Evolutionary conservation across 768 basidiomycete species (phyloP), one percentile per base, ranked within the genome.

Genomic region (Paxillus rubicundulus): DNA sequence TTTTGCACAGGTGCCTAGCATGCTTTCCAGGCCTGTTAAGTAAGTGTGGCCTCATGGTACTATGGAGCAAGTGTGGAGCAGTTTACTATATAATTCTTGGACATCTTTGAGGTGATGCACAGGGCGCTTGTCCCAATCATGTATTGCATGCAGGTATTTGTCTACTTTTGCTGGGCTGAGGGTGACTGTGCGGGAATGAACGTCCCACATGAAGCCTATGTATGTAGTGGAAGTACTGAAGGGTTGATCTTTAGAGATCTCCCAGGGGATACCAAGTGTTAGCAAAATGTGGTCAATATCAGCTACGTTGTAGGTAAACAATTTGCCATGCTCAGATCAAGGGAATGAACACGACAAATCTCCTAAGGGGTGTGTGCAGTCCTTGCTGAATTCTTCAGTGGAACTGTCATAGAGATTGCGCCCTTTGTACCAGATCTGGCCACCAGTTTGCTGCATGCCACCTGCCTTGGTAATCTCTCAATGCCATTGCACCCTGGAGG

Each of bases 251-350:
- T n/a, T n/a, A n/a, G n/a, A n/a, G n/a, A n/a, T n/a, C n/a, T n/a
- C 56, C 72, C 72, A 74, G 0, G 65, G 56, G 27, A 68, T 63
- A 1, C 74, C 68, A 10, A 75, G 62, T 8, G 20, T 12, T 0
- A 41, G 14, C 0, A 73, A 74, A 0, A 76, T 17, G 0, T 8
- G 12, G 40, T 78, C 67, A 32, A 81, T 74, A 52, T 79, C 74
- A 1, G 30, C 48, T 9, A 61, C 47, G 49, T 50, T n/a, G n/a
- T n/a, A n/a, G n/a, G n/a, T n/a, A n/a, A n/a, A n/a, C n/a, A n/a
- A n/a, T n/a, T n/a, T n/a, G n/a, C n/a, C n/a, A n/a, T n/a, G n/a
- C n/a, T n/a, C n/a, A n/a, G n/a, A n/a, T n/a, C n/a, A n/a, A n/a
- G n/a, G n/a, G n/a, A n/a, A n/a, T n/a, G n/a, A n/a, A n/a, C n/a